phyloP scores from a whole-genome alignment of 768 basidiomycete genomes.

The Flagelloscypha sp. region DNA sequence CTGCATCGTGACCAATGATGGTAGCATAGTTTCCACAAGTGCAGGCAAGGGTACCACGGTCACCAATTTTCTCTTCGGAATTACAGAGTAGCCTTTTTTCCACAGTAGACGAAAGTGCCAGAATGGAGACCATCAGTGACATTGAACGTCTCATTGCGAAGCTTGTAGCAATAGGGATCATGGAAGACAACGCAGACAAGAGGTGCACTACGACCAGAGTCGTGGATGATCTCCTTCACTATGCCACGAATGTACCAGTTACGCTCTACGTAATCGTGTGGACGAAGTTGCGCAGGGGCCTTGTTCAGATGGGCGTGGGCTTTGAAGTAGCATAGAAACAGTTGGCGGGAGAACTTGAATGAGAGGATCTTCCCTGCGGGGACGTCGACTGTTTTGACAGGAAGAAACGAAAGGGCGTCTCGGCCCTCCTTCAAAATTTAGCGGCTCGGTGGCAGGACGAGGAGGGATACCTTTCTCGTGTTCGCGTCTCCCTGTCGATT shows the following conservation, averaged over 20 bases:
- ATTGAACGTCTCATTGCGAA: constrained; percentile 69
- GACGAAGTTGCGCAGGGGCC: constrained; percentile 57
- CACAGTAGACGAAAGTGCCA: constrained; percentile 72
- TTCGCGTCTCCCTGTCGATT: too few species aligned
- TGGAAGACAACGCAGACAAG: constrained; percentile 76
- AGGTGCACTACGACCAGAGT: constrained; percentile 73
- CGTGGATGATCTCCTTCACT: constrained; percentile 79
- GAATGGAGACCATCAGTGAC: constrained; percentile 75
- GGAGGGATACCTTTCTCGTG: too few species aligned
- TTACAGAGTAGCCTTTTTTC: constrained; percentile 77
- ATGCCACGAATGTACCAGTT: constrained; percentile 74
- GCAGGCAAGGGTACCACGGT: constrained; percentile 67
- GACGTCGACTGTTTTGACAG: too few species aligned
- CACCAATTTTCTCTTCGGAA: constrained; percentile 70
- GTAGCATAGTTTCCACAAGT: constrained; percentile 82
- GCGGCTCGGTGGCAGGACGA: too few species aligned
- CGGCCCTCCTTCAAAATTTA: too few species aligned
- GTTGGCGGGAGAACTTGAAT: too few species aligned
- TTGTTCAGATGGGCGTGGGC: constrained; percentile 71
- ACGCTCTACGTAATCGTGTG: constrained; percentile 69
- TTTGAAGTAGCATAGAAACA: constrained; percentile 44
- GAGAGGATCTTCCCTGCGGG: too few species aligned
- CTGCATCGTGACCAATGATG: constrained; percentile 66
- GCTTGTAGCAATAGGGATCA: constrained; percentile 78
- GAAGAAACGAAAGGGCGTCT: too few species aligned